These are phyloP conservation scores for Diaporthe citrichinensis DNA, from an alignment of 2,329 filamentous ascomycete genomes.

Conservation along the genomic window DNA sequence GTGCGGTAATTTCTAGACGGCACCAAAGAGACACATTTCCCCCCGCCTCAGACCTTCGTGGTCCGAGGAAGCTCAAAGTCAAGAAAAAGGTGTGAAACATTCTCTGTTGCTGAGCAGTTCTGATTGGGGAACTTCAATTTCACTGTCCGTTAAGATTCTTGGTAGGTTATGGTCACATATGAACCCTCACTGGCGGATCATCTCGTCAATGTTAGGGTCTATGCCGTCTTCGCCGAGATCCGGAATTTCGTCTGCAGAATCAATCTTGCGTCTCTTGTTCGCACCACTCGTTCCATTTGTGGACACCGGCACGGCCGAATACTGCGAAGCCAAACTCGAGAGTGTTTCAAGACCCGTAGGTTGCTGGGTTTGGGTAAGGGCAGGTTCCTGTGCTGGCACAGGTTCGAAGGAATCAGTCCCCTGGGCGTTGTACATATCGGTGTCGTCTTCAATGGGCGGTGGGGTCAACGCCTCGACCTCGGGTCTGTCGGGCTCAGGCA, in stretches of 20 bases:
- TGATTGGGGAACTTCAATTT: not conserved
- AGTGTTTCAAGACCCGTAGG: constrained; percentile 57
- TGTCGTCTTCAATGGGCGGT: constrained; percentile 70
- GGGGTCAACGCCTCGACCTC: constrained; percentile 90
- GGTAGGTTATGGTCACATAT: not conserved
- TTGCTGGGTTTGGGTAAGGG: constrained; percentile 45
- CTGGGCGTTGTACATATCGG: constrained; percentile 44
- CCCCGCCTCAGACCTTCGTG: not conserved
- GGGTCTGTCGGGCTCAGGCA: constrained; percentile 78
- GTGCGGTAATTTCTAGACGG: not conserved
- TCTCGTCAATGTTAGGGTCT: constrained; percentile 69
- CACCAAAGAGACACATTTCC: not conserved
- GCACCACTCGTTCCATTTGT: constrained; percentile 59
- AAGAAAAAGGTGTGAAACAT: not conserved
- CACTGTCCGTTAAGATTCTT: not conserved
- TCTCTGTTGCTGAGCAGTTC: not conserved
- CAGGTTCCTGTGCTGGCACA: constrained; percentile 39
- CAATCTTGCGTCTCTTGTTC: constrained; percentile 70
- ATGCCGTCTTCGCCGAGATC: constrained; percentile 69
- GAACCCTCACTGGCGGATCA: constrained; percentile 55
- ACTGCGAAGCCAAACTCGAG: constrained; percentile 58
- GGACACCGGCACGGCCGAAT: constrained; percentile 64
- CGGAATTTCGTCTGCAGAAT: constrained; percentile 65
- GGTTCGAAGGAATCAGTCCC: constrained; percentile 42
- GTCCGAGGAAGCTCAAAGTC: not conserved